Base-by-base conservation (phyloP, 306 rosid genomes). In the Prunus mume region DNA sequence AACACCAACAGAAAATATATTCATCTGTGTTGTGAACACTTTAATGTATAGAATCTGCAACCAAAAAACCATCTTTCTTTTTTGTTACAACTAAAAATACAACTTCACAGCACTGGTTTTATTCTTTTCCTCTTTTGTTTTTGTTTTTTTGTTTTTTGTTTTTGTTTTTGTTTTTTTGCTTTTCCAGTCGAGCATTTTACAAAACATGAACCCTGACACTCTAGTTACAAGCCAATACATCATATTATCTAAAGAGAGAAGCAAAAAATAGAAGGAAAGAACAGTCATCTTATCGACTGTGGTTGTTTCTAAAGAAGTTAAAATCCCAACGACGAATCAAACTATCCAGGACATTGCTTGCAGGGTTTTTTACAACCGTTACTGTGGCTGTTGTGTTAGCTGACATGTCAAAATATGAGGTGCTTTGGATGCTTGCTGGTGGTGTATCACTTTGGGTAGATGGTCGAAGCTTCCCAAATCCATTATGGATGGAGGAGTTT, bases 271-370 rank as follows among this genome's bases (percentile, higher is more conserved):
- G 12, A 25, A 15, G 13, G 61, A 50, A 50, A 58, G 43, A 38
- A 13, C 43, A n/a, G 43, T 69, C 72, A 78, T 75, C 82, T 79
- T 77, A 89, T 83, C 87, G 78, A 71, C 80, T 86, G 9, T 79
- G 85, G 79, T 81, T 83, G 88, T 86, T 92, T 76, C 90, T 75
- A 83, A 96, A 87, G 79, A 92, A 83, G 80, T 85, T 91, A 84
- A 92, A 89, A 87, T 91, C 97, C 98, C 98, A 96, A 41, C 98
- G 97, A 5, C 97, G 89, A 68, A 90, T 71, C 86, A 95, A 82
- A 74, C 97, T 88, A 2, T 87, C 90, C 87, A 88, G 82, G 81
- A 89, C 81, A 86, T 91, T 88, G 82, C 88, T 38, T 52, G 91
- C 34, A 9, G 97, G 98, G 82, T 81, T 91, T 66, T 84, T 88